Percentiles rank a stretch among this genome's conserved stretches.
Evolutionary conservation across 768 basidiomycete species (phyloP).

Genomic region (Podaxis sp.): DNA sequence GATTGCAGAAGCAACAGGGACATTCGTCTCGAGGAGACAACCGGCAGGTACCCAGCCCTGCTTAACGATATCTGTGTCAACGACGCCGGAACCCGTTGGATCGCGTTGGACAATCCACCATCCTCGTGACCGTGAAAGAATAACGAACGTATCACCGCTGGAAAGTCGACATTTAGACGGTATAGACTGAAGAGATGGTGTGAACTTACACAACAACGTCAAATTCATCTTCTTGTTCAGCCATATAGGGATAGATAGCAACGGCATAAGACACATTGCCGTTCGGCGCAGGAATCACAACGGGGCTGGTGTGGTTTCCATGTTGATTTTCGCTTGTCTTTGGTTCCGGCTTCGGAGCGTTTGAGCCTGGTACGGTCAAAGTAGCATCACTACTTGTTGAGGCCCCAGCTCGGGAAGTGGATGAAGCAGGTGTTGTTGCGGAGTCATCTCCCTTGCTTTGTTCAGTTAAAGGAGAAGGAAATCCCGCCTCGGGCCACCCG

Average conservation of each 20-base stretch:
- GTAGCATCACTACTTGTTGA: conserved; percentile 28
- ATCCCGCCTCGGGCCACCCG: conserved; percentile 71
- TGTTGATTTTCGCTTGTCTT: conserved; percentile 19
- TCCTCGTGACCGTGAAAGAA: conserved; percentile 90
- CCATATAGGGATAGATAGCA: conserved; percentile 98
- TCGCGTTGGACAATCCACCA: conserved; percentile 99
- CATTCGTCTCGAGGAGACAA: conserved; percentile 89
- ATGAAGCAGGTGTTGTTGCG: conserved; percentile 36
- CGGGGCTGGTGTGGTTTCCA: conserved; percentile 15
- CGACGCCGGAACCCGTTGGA: conserved; percentile 76
- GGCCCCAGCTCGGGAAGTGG: conserved; percentile 29
- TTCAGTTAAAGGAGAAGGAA: conserved; percentile 57
- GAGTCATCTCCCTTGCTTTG: conserved; percentile 40
- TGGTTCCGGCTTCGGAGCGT: conserved; percentile 20
- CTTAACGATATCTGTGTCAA: conserved; percentile 73
- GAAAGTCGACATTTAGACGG: conserved; percentile 12
- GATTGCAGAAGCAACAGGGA: conserved; percentile 86
- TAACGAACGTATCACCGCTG: conserved; percentile 92
- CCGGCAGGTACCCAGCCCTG: conserved; percentile 99
- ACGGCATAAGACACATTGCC: conserved; percentile 86
- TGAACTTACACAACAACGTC: conserved; percentile 87
- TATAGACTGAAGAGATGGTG: conserved; percentile 6
- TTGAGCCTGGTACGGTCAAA: conserved; percentile 24
- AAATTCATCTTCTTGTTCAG: conserved; percentile 98
- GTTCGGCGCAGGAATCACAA: conserved; percentile 34